A percentile compares a stretch with the other conserved stretches of the same genome.
Conservation (phyloP, 805 yeast species). For the Metschnikowia sp. region DNA sequence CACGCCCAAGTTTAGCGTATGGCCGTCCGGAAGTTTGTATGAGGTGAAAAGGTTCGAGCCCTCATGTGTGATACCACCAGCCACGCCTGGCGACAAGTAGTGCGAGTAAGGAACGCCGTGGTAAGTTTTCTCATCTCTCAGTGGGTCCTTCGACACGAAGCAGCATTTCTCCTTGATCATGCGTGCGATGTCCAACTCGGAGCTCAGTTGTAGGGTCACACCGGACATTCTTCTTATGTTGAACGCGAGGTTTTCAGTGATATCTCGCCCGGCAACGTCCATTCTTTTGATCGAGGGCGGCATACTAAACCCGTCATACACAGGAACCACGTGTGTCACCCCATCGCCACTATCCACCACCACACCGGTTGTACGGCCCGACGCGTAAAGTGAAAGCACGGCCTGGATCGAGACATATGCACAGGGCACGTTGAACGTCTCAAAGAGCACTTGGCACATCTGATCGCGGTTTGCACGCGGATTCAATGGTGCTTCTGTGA, state of each 20-base stretch:
- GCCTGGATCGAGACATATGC: constrained; percentile 72
- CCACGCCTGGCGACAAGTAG: constrained; percentile 14
- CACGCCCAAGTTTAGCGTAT: constrained; percentile 56
- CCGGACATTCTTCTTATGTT: constrained; percentile 67
- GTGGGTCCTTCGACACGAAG: constrained; percentile 56
- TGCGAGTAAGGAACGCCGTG: constrained; percentile 18
- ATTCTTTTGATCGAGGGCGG: constrained; percentile 68
- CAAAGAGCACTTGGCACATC: constrained; percentile 65
- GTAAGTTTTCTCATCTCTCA: constrained; percentile 52
- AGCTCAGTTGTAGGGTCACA: constrained; percentile 57
- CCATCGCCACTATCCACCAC: constrained; percentile 94
- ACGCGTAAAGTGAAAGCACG: constrained; percentile 77
- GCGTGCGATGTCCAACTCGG: constrained; percentile 81
- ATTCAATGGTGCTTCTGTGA: constrained; percentile 88
- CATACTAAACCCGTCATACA: constrained; percentile 82
- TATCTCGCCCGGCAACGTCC: constrained; percentile 83
- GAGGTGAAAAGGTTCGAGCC: constrained; percentile 23
- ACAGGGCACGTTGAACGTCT: constrained; percentile 73
- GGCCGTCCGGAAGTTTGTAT: constrained; percentile 84
- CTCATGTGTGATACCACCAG: constrained; percentile 19
- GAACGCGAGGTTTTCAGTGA: constrained; percentile 70
- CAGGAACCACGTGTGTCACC: constrained; percentile 82
- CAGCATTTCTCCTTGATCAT: constrained; percentile 74
- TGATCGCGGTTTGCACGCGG: constrained; percentile 58
- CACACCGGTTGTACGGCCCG: constrained; percentile 88